Base-by-base conservation (phyloP, 176 grass and related monocot genomes). In the Dendrocalamus sinicus region DNA sequence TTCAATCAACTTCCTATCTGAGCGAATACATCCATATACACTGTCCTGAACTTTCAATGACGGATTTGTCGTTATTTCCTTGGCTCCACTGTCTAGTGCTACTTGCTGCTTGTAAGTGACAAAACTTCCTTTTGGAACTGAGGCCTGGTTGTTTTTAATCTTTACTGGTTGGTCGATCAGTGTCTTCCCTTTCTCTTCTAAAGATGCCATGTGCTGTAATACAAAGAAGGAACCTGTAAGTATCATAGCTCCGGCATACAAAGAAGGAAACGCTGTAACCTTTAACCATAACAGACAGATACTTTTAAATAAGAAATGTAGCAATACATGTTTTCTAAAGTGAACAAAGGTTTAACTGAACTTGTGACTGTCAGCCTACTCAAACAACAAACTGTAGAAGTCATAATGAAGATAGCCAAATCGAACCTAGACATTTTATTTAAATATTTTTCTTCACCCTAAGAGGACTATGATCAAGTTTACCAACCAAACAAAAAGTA, bases 141-240 rank as follows among this genome's bases (percentile, higher is more conserved):
- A 67, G 9, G 12, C 55, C 17, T 68, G 41, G 23, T 22, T 62
- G 41, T 55, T 84, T 84, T 64, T 68, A 26, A 62, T 37, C 19
- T 35, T 63, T 35, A 70, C 43, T 23, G 63, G 24, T 76, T 30
- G 70, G 80, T 53, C 39, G 57, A 79, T 16, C 15, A 41, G 35
- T 46, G 10, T 70, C 65, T 70, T 82, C 5, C 22, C 71, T 77
- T 61, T 90, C 24, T 69, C 67, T 76, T 28, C 81, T 30, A 60
- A n/a, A 77, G 78, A 55, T 48, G 46, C 7, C 66, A 90, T 68
- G 8, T 14, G 43, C 78, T 88, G 81, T 84, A 65, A 75, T 39
- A 52, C 45, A 75, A n/a, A 47, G 50, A 52, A 16, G 20, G 13
- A 64, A 75, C 30, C 6, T 50, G 60, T 75, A 87, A 70, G 35